Base-by-base conservation (phyloP, 192 early-diverging fungal genomes). In the Mortierella claussenii region DNA sequence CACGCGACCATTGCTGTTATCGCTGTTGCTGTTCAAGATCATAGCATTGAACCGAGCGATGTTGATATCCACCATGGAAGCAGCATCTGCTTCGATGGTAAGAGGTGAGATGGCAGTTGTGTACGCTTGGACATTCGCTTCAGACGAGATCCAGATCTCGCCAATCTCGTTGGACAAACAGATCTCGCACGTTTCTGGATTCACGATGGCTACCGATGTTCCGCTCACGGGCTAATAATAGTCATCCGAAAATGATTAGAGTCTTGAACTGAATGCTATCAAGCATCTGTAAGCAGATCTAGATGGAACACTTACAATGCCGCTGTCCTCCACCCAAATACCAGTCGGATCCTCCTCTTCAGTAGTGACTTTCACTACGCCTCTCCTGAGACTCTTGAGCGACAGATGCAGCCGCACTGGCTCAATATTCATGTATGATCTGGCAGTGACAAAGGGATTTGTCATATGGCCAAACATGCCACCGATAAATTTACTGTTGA, bases 111-210 rank as follows among this genome's bases (percentile, higher is more conserved):
- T 71, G 23, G 78, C 47, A 0, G 58, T 63, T 28, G 78, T 60
- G 24, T 75, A 80, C 0, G 76, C 51, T 50, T 82, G 80, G 7
- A 79, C 78, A 51, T 85, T 89, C n/a, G 76, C 55, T 44, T 87
- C 82, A 3, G 87, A 90, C 8, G 82, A 88, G 21, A 95, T 92
- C 91, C 93, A 95, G 13, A 95, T 94, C 74, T 94, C 94, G 43
- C 94, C 94, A 49, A 94, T 80, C 31, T 86, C 82, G 37, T 89
- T 82, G 0, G 85, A 84, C 1, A 83, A 81, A 63, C 92, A 89
- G 2, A 92, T 63, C 11, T 63, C 80, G 11, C 83, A 80, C 12
- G 92, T 91, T 48, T 83, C 83, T 0, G 94, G 91, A 52, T 95
- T 86, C 24, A 95, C 90, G 43, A 95, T 94, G 23, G 92, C 92